Evolutionary conservation across 1,139 yeast species (phyloP).

Genomic region (Candida sanyaensis): DNA sequence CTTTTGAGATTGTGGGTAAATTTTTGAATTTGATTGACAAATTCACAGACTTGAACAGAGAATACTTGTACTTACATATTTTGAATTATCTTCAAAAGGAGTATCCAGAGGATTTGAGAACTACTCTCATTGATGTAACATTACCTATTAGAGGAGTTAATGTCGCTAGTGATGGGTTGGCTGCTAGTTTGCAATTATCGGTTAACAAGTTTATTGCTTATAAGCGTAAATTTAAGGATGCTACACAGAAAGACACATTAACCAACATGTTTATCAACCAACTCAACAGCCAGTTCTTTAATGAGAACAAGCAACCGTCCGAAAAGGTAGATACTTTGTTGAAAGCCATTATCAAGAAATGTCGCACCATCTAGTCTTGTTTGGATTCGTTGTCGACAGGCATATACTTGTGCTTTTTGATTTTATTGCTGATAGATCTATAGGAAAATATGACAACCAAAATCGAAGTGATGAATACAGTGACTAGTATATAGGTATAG

Average conservation of each 20-base stretch:
- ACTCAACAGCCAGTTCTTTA: conserved; percentile 30
- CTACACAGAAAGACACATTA: conserved; percentile 40
- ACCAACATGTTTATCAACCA: conserved; percentile 46
- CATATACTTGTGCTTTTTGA: conserved; percentile 19
- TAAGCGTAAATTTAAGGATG: conserved; percentile 41
- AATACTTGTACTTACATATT: conserved; percentile 65
- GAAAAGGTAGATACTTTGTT: conserved; percentile 1
- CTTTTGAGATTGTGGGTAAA: conserved; percentile 44
- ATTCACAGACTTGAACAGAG: conserved; percentile 70
- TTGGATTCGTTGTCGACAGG: conserved; percentile 33
- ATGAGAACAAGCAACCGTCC: conserved; percentile 12
- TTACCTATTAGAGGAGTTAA: conserved; percentile 63
- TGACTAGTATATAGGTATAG: conserved; percentile 23
- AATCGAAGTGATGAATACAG: conserved; percentile 25
- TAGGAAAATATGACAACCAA: conserved; percentile 28
- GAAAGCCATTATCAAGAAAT: conserved; percentile 22
- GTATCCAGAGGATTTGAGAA: conserved; percentile 39
- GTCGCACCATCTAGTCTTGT: conserved; percentile 30
- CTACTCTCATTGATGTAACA: conserved; percentile 58
- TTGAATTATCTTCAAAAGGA: conserved; percentile 49
- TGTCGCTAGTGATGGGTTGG: conserved; percentile 43
- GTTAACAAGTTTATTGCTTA: conserved; percentile 73
- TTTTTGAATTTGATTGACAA: conserved; percentile 62
- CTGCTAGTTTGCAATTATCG: conserved; percentile 63
- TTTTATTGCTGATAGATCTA: conserved; percentile 22